A percentile compares a stretch with the other conserved stretches of the same genome.
These are phyloP conservation scores for Lachancea cidri DNA, from an alignment of 805 yeast genomes.

Conservation along the genomic window DNA sequence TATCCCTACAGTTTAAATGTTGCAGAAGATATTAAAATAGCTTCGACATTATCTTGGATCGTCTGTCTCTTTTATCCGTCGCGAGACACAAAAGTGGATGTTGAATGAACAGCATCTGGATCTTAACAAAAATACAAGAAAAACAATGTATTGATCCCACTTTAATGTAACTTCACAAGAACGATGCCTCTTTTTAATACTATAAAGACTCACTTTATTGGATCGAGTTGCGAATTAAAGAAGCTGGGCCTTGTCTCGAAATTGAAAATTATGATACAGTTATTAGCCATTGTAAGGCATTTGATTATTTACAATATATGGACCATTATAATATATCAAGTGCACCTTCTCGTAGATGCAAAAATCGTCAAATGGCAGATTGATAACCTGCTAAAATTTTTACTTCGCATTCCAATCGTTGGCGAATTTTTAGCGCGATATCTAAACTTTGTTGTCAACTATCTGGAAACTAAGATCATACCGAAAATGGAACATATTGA, in stretches of 20 bases:
- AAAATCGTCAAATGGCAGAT: not conserved
- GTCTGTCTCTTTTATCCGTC: not conserved
- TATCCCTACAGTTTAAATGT: too few species aligned
- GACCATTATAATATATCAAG: not conserved
- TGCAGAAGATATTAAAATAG: too few species aligned
- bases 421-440: constrained; percentile 13
- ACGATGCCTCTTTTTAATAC: constrained; percentile 2
- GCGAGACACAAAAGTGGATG: not conserved
- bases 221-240: constrained; percentile 12
- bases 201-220: constrained; percentile 22
- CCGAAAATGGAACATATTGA: constrained; percentile 13
- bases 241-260: constrained; percentile 9
- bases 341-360: constrained; percentile 1
- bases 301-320: constrained; percentile 2
- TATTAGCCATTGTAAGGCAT: not conserved
- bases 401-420: constrained; percentile 17
- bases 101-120: too few species aligned
- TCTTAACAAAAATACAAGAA: too few species aligned
- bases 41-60: too few species aligned
- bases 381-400: not conserved
- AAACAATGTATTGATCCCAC: too few species aligned
- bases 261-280: constrained; percentile 1
- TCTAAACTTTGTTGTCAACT: not conserved
- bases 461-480: constrained; percentile 3
- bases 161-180: not conserved